Conservation (phyloP, 139 green algal genomes). For the Protoeuglena noctilucae region DNA sequence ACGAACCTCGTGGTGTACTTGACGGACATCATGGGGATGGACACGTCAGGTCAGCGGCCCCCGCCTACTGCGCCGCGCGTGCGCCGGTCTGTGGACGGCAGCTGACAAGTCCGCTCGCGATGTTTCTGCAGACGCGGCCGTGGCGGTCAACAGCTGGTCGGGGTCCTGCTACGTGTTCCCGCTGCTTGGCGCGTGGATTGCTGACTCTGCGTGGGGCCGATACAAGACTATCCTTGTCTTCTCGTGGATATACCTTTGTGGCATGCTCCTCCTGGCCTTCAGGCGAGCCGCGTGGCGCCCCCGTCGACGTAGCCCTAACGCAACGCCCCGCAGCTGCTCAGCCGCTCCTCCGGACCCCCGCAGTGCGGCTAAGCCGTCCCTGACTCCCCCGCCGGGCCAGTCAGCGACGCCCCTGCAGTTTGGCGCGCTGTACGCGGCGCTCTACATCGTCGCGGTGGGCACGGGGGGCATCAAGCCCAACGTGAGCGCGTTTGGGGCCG, state of each 20-base stretch:
- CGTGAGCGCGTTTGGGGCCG: slow-evolving; percentile 85
- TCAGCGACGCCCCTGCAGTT: slow-evolving; percentile 20
- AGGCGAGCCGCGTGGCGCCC: no score
- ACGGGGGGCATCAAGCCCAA: slow-evolving; percentile 97
- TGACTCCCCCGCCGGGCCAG: not conserved
- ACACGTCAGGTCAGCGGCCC: no score
- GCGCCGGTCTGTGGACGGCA: not conserved
- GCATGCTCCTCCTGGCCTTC: slow-evolving; percentile 21
- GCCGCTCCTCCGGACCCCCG: no score
- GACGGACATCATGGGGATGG: not conserved
- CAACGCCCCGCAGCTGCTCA: no score
- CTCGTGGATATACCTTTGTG: slow-evolving; percentile 74
- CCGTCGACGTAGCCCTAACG: no score
- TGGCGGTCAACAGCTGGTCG: slow-evolving; percentile 74
- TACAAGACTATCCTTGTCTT: slow-evolving; percentile 94
- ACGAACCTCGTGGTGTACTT: slow-evolving; percentile 12
- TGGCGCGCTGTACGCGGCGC: slow-evolving; percentile 34
- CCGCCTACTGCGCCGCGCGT: no score
- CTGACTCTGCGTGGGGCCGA: slow-evolving; percentile 69
- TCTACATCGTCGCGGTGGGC: slow-evolving; percentile 76
- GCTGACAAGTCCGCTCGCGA: no score
- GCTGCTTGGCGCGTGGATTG: slow-evolving; percentile 77
- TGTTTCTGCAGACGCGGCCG: slow-evolving; percentile 1
- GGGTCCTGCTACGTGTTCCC: slow-evolving; percentile 86
- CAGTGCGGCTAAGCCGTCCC: not conserved